These are phyloP conservation scores for Xerocomellus dryophilus DNA, from an alignment of 768 basidiomycete species.

Conservation along the genomic window DNA sequence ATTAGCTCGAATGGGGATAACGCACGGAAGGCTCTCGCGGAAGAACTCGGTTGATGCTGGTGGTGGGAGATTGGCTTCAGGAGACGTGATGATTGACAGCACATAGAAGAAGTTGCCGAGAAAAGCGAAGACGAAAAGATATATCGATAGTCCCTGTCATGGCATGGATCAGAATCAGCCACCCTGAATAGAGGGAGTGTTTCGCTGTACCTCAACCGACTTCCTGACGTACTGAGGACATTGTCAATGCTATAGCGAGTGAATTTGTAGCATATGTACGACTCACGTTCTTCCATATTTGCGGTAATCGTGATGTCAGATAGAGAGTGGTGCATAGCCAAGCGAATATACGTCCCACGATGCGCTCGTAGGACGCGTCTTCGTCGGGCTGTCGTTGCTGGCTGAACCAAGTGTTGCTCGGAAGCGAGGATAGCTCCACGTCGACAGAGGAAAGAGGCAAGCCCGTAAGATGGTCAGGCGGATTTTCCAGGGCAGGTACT, in stretches of 20 bases:
- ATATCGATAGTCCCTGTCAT: conserved; percentile 83
- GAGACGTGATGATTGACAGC: conserved; percentile 79
- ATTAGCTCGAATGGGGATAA: conserved; percentile 14
- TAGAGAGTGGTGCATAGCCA: conserved; percentile 95
- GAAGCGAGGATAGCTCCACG: conserved; percentile 19
- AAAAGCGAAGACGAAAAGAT: conserved; percentile 91
- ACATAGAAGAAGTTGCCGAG: conserved; percentile 94
- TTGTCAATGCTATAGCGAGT: neutral
- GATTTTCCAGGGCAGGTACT: conserved; percentile 10
- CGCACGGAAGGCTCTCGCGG: conserved; percentile 82
- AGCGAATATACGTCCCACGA: conserved; percentile 87
- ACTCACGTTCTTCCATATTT: conserved; percentile 99
- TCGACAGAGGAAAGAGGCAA: conserved; percentile 4
- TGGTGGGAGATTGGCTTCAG: conserved; percentile 54
- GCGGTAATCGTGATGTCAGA: conserved; percentile 89
- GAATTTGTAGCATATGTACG: neutral
- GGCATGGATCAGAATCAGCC: conserved; percentile 2
- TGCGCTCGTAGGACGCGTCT: conserved; percentile 44
- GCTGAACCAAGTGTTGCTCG: neutral
- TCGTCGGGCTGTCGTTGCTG: conserved; percentile 19
- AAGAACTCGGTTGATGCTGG: conserved; percentile 64
- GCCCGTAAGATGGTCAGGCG: conserved; percentile 8
- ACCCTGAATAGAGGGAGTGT: conserved; percentile 1
- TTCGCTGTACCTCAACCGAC: conserved; percentile 69
- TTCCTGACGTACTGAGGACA: conserved; percentile 70